phyloP scores from a whole-genome alignment of 2,329 filamentous ascomycete genomes.

The Hymenoscyphus infarciens region DNA sequence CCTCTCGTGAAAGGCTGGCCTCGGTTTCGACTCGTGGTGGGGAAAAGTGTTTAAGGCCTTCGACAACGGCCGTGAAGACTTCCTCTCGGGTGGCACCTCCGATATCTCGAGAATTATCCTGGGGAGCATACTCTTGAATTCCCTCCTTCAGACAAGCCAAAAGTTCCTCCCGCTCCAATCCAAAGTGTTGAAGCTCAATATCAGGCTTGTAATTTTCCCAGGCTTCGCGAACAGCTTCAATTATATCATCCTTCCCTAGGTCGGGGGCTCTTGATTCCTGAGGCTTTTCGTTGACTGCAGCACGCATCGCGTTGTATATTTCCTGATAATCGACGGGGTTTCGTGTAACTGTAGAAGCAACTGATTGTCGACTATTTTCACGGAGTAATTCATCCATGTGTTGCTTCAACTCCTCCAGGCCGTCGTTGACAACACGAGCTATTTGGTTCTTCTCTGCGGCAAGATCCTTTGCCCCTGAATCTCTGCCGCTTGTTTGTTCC shows the following conservation, averaged over 20 bases:
- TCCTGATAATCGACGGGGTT: conserved; percentile 74
- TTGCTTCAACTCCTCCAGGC: conserved; percentile 75
- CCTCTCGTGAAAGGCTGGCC: conserved; percentile 69
- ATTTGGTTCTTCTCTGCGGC: conserved; percentile 66
- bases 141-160: conserved; percentile 83
- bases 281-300: conserved; percentile 57
- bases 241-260: conserved; percentile 77
- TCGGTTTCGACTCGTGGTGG: conserved; percentile 70
- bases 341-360: conserved; percentile 58
- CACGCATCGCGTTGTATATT: conserved; percentile 79
- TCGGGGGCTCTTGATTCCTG: conserved; percentile 49
- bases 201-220: conserved; percentile 95
- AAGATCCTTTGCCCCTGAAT: conserved; percentile 40
- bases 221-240: conserved; percentile 82
- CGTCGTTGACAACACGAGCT: conserved; percentile 72
- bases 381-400: conserved; percentile 78
- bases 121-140: conserved; percentile 65
- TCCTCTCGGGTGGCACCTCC: conserved; percentile 73
- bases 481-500: conserved; percentile 60
- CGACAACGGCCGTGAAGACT: conserved; percentile 79
- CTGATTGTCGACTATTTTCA: conserved; percentile 68
- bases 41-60: conserved; percentile 76
- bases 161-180: conserved; percentile 86
- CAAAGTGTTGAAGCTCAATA: conserved; percentile 84
- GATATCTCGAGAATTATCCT: conserved; percentile 40